Evolutionary conservation across 805 yeast species (phyloP).

Genomic region (Candida cerambycidarum): DNA sequence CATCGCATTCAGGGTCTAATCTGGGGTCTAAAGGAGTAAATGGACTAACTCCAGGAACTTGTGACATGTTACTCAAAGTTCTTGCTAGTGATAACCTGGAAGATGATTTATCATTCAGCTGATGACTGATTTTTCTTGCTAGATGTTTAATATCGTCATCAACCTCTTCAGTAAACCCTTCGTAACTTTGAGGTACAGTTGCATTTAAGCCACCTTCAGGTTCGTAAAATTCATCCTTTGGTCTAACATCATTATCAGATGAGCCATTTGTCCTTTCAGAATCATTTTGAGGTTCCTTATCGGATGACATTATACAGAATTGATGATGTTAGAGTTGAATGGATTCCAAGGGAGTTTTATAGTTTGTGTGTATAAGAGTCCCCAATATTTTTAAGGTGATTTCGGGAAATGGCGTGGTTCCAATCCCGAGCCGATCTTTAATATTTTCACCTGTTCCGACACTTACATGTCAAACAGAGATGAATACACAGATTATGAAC

Average conservation of each 20-base stretch:
- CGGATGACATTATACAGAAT: too few species aligned
- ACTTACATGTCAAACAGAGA: too few species aligned
- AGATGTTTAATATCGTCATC: slow-evolving; percentile 37
- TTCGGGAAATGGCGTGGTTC: too few species aligned
- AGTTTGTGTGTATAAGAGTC: too few species aligned
- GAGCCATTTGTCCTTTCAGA: neutral
- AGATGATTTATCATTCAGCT: neutral
- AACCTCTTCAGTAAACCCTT: slow-evolving; percentile 37
- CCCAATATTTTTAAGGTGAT: too few species aligned
- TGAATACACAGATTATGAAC: too few species aligned
- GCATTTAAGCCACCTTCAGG: neutral
- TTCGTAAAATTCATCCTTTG: neutral
- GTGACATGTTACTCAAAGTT: slow-evolving; percentile 47
- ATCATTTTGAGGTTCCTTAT: neutral
- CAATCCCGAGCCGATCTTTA: too few species aligned
- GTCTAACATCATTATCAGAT: neutral
- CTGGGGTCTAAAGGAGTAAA: slow-evolving; percentile 24
- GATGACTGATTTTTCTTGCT: slow-evolving; percentile 24
- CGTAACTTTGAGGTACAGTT: slow-evolving; percentile 1
- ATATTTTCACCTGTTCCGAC: too few species aligned
- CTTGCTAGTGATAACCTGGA: slow-evolving; percentile 19
- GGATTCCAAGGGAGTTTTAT: too few species aligned
- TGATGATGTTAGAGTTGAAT: too few species aligned
- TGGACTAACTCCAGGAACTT: slow-evolving; percentile 50
- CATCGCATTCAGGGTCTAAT: slow-evolving; percentile 58